A percentile compares a stretch with the other conserved stretches of the same genome.
Conservation (phyloP, 2,329 filamentous ascomycete genomes). For the Atkinsonella texensis region DNA sequence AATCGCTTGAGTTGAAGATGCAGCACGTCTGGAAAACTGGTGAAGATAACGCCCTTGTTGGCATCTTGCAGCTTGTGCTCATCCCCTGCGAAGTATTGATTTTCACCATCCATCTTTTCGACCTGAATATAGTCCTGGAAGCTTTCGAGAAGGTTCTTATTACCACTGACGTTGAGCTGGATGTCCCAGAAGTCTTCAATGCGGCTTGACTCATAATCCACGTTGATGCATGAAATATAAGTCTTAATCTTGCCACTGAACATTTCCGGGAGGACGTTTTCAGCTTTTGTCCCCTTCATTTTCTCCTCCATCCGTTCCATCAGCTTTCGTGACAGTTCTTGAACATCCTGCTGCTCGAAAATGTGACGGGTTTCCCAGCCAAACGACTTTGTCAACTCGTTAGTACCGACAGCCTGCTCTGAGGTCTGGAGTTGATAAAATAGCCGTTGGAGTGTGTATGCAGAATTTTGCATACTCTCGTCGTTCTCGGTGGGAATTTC, state of each 20-base stretch:
- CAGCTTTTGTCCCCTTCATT: constrained; percentile 92
- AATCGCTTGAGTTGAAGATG: constrained; percentile 95
- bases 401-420: constrained; percentile 71
- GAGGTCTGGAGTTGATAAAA: constrained; percentile 94
- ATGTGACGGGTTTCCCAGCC: constrained; percentile 97
- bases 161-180: constrained; percentile 90
- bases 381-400: constrained; percentile 90
- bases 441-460: constrained; percentile 82
- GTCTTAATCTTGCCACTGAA: constrained; percentile 98
- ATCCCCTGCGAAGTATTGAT: constrained; percentile 91
- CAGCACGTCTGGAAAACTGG: constrained; percentile 84
- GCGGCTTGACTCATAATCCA: constrained; percentile 90
- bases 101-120: constrained; percentile 93
- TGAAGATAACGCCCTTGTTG: constrained; percentile 95
- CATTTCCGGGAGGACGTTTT: constrained; percentile 78
- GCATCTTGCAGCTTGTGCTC: constrained; percentile 90
- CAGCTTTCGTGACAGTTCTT: constrained; percentile 88
- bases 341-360: constrained; percentile 97
- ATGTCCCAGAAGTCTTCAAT: constrained; percentile 99
- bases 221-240: constrained; percentile 97
- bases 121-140: constrained; percentile 95
- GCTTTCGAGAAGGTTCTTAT: constrained; percentile 84
- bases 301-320: constrained; percentile 96
- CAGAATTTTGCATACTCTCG: constrained; percentile 71
- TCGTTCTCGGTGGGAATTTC: constrained; percentile 89